A percentile compares a stretch with the other conserved stretches of the same genome.
These are phyloP conservation scores for Colletotrichum sp. DNA, from an alignment of 2,329 filamentous ascomycete genomes.

Conservation along the genomic window DNA sequence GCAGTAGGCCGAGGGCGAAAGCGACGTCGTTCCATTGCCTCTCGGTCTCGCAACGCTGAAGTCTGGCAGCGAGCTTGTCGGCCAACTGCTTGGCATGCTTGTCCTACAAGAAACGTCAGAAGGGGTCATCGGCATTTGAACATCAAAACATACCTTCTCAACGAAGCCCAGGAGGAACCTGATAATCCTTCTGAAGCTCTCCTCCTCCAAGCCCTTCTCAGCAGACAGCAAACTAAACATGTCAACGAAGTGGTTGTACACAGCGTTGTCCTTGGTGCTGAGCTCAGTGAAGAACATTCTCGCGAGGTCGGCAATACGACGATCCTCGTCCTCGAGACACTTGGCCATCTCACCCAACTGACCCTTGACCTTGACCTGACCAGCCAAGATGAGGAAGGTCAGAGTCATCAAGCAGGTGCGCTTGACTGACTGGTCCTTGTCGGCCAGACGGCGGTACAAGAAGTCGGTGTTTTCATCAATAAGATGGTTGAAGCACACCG, in stretches of 20 bases:
- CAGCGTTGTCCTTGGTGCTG: conserved; percentile 96
- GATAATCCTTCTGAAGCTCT: conserved; percentile 83
- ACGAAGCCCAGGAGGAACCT: conserved; percentile 95
- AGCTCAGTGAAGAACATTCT: conserved; percentile 99
- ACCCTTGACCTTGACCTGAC: conserved; percentile 99
- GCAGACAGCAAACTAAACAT: conserved; percentile 95
- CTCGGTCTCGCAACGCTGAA: conserved; percentile 87
- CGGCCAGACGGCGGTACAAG: conserved; percentile 90
- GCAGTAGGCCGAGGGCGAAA: conserved; percentile 85
- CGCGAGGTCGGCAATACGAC: conserved; percentile 89
- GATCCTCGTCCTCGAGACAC: conserved; percentile 95
- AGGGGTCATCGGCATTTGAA: neutral
- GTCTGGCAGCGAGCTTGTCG: conserved; percentile 86
- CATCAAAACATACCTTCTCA: conserved; percentile 75
- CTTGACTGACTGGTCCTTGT: conserved; percentile 88
- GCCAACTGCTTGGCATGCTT: conserved; percentile 96
- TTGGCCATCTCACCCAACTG: conserved; percentile 99
- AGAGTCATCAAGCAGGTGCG: conserved; percentile 98
- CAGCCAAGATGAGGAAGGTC: conserved; percentile 94
- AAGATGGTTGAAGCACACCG: conserved; percentile 98
- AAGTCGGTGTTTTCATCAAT: conserved; percentile 99
- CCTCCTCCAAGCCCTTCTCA: conserved; percentile 80
- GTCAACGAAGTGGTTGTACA: conserved; percentile 99
- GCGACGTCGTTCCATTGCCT: conserved; percentile 98
- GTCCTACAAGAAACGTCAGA: conserved; percentile 62